Conservation (phyloP, 1,284 basidiomycete species). For the Tylopilus sp. region DNA sequence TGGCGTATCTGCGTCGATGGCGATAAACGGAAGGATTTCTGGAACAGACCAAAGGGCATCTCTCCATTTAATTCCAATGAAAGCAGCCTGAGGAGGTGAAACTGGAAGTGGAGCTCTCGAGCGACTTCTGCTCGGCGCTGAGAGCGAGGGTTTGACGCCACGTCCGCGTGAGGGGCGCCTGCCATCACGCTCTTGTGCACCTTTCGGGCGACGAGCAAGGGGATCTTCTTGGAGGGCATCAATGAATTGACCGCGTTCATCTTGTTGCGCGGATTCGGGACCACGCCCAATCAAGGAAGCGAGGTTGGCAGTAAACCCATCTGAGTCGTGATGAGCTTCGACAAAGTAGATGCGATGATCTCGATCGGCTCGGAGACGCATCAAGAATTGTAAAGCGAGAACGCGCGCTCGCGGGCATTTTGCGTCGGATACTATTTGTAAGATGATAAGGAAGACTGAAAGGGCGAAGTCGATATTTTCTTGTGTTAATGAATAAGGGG, state of each 20-base stretch:
- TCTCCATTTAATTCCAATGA: constrained; percentile 36
- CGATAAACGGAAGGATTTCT: constrained; percentile 65
- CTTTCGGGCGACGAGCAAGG: constrained; percentile 46
- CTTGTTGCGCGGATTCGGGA: constrained; percentile 25
- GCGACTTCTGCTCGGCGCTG: constrained; percentile 61
- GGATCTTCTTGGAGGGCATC: constrained; percentile 34
- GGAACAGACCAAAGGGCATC: constrained; percentile 72
- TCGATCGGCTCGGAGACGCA: constrained; percentile 86
- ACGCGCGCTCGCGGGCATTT: constrained; percentile 64
- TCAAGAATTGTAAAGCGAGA: constrained; percentile 79
- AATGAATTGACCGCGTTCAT: constrained; percentile 23
- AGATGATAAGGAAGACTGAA: constrained; percentile 47
- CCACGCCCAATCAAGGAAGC: constrained; percentile 53
- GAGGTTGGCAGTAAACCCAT: constrained; percentile 50
- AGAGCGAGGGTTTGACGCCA: constrained; percentile 42
- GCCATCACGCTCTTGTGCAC: constrained; percentile 51
- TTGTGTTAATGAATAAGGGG: constrained; percentile 47
- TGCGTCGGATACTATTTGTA: constrained; percentile 42
- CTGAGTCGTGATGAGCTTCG: constrained; percentile 45
- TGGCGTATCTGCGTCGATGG: constrained; percentile 59
- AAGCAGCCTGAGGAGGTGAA: constrained; percentile 28
- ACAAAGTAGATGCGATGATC: constrained; percentile 83
- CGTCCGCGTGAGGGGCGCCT: constrained; percentile 57
- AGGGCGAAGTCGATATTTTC: constrained; percentile 48
- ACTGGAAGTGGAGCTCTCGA: constrained; percentile 50